phyloP scores from a whole-genome alignment of 352 stramenopile species.

The Pythium utonaiense region DNA sequence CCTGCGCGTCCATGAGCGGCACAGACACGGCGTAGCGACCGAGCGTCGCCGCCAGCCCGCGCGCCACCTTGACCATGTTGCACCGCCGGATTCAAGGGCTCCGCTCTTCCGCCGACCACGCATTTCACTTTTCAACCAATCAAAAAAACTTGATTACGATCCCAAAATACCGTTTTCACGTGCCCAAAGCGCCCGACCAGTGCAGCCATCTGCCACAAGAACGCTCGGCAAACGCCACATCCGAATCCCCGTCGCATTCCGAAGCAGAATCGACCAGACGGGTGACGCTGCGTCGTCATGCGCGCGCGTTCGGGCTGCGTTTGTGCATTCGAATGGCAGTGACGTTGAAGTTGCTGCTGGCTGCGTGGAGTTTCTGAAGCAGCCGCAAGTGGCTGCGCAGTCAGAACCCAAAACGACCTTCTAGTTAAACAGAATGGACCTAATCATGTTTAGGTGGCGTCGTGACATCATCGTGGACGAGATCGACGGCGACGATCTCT shows the following conservation, averaged over 20 bases:
- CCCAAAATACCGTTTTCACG: background rate
- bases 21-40: conserved; percentile 38
- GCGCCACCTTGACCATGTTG: conserved; percentile 64
- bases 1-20: conserved; percentile 47
- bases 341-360: conserved; percentile 22
- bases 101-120: background rate
- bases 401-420: background rate
- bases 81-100: background rate
- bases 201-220: conserved; percentile 31
- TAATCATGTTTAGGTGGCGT: no score
- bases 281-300: conserved; percentile 22
- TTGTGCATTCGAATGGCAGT: conserved; percentile 24
- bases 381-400: conserved; percentile 18
- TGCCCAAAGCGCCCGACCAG: conserved; percentile 4
- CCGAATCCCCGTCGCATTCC: conserved; percentile 21
- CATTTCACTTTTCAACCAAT: conserved; percentile 11
- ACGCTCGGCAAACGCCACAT: conserved; percentile 24
- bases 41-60: conserved; percentile 38
- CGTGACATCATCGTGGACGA: background rate
- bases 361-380: background rate
- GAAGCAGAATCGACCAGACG: conserved; percentile 7
- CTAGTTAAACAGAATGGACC: no score
- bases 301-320: conserved; percentile 10
- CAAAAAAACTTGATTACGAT: background rate
- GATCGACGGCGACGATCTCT: background rate